Evolutionary conservation across 805 yeast species (phyloP), one percentile per base, ranked within the genome.

Genomic region (Barnettozyma sucrosica): DNA sequence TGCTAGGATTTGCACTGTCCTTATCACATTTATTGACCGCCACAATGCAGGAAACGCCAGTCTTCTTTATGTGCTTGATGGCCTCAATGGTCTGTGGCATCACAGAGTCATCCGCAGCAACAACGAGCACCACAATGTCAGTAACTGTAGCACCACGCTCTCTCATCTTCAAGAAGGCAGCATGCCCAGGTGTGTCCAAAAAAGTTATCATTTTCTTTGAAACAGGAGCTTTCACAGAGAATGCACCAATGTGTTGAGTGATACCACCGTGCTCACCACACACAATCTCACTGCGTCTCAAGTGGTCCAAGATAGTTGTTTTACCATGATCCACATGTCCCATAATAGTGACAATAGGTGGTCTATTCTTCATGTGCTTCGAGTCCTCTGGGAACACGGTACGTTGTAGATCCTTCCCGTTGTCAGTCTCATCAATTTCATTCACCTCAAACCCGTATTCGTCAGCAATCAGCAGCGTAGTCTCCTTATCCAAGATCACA

Each of bases 241-340:
- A 93, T 0, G 99, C 98, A 64, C 99, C 99, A 48, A 93, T 93
- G 63, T 89, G 97, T 65, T 93, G 99, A 0, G 99, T 93, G 44
- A 93, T 93, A 18, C 99, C 98, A 46, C 99, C 99, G 64, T 81
- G 86, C 63, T 93, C 99, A 37, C 81, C 77, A 26, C 80, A 79
- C 0, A 84, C 98, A 7, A 93, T 80, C 0, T 90, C 79, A 0
- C 96, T 85, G 55, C 87, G 89, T 40, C 98, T 74, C 57, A 93
- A 69, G 59, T 81, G 79, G 64, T 93, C 99, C 47, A 93, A 74
- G 51, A 93, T 83, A 0, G 99, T 92, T 2, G 99, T 93, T 64
- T 93, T 93, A 2, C 99, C 99, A 62, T 93, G 99, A 66, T 93
- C 99, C 26, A 93, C 99, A 65, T 93, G 99, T 3, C 99, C 99